Evolutionary conservation across 2,329 filamentous ascomycete species (phyloP).

Genomic region (Fusarium sp.): DNA sequence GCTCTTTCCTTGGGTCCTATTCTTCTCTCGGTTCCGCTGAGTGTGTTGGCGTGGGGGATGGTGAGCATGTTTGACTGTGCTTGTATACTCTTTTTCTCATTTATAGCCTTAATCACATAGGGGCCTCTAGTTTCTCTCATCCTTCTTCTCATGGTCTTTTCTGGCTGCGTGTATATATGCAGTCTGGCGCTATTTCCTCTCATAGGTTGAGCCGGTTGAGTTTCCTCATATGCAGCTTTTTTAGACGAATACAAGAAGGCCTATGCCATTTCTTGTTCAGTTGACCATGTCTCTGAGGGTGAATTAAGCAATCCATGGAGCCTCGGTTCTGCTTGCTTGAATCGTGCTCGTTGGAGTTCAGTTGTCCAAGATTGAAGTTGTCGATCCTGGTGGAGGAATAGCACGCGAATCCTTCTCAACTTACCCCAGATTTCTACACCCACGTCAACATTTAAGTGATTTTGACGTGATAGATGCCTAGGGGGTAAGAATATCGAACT

Average conservation of each 20-base stretch:
- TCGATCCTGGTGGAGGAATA: not conserved
- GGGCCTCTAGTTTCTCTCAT: no score
- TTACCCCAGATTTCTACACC: not conserved
- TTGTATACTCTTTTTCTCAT: no score
- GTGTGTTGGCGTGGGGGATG: not conserved
- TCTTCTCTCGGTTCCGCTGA: not conserved
- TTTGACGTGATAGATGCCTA: not conserved
- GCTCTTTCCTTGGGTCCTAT: not conserved
- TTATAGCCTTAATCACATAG: no score
- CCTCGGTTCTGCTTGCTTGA: not conserved
- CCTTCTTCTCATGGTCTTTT: no score
- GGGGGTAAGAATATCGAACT: not conserved
- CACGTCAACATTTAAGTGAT: not conserved
- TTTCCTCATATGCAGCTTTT: no score
- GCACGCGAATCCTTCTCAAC: not conserved
- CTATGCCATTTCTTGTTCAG: no score
- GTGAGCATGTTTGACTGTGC: not conserved
- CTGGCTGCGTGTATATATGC: no score
- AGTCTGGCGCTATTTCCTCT: no score
- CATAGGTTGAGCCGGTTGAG: no score
- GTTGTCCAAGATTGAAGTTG: not conserved
- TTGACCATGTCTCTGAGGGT: no score
- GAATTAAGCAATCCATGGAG: no score
- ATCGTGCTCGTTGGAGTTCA: not conserved
- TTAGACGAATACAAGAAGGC: no score